Percentiles rank a stretch among this genome's conserved stretches.
Evolutionary conservation across 2,329 filamentous ascomycete species (phyloP).

Genomic region (Phialophora expanda): DNA sequence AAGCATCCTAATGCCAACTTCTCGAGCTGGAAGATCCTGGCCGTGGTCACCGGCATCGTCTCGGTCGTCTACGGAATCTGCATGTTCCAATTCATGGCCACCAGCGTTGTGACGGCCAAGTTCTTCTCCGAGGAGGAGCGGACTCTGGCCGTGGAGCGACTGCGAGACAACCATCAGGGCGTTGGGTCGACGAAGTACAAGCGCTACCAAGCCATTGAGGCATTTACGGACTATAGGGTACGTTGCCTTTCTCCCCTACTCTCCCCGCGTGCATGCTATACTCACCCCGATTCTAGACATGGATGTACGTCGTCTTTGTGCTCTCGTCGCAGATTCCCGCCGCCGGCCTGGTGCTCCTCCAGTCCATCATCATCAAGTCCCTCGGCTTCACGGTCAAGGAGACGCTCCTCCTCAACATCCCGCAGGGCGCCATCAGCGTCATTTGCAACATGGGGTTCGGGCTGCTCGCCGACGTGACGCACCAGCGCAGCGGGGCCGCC

Average conservation of each 20-base stretch:
- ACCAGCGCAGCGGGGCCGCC: slow-evolving; percentile 10
- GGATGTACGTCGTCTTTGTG: slow-evolving; percentile 16
- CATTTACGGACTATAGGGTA: slow-evolving; percentile 12
- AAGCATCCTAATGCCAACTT: slow-evolving; percentile 15
- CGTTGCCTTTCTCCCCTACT: not conserved
- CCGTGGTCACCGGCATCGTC: slow-evolving; percentile 11
- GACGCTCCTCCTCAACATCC: slow-evolving; percentile 17
- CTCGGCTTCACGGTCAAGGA: slow-evolving; percentile 18
- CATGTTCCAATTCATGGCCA: slow-evolving; percentile 15
- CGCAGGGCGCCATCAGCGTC: slow-evolving; percentile 14
- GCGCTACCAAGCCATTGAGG: slow-evolving; percentile 18
- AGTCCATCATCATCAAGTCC: slow-evolving; percentile 18
- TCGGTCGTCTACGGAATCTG: slow-evolving; percentile 9
- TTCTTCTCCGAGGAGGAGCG: slow-evolving; percentile 15
- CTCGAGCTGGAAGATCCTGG: slow-evolving; percentile 18
- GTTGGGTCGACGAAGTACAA: slow-evolving; percentile 16
- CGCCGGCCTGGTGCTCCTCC: slow-evolving; percentile 14
- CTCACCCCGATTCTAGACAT: slow-evolving; percentile 4
- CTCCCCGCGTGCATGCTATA: slow-evolving; percentile 2
- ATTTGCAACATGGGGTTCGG: slow-evolving; percentile 19
- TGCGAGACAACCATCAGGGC: slow-evolving; percentile 19
- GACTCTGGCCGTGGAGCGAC: slow-evolving; percentile 8
- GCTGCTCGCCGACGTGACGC: slow-evolving; percentile 11
- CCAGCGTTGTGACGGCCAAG: slow-evolving; percentile 14
- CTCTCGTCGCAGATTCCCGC: slow-evolving; percentile 15